Evolutionary conservation across 1,284 basidiomycete genomes (phyloP).

Genomic region (Mycosarcoma maydis): DNA sequence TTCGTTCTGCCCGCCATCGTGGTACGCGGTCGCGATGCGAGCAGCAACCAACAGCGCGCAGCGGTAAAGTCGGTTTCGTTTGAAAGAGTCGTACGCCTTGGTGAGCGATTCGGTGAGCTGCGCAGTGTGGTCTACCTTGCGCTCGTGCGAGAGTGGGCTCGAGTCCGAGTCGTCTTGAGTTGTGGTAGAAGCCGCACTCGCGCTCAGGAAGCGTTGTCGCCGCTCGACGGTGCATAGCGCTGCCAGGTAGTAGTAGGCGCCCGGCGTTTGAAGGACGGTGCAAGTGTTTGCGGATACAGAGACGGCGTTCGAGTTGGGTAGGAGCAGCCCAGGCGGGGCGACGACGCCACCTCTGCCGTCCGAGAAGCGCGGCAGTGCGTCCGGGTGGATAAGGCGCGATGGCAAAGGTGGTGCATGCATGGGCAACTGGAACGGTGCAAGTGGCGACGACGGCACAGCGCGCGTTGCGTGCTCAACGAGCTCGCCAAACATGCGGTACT

Average conservation of each 20-base stretch:
- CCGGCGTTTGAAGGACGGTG: slow-evolving; percentile 27
- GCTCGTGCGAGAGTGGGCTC: slow-evolving; percentile 48
- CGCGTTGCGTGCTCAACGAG: slow-evolving; percentile 47
- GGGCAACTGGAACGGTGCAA: slow-evolving; percentile 39
- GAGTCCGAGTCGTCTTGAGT: slow-evolving; percentile 14
- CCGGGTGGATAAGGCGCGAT: slow-evolving; percentile 40
- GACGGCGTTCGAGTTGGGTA: slow-evolving; percentile 44
- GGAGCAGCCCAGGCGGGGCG: slow-evolving; percentile 29
- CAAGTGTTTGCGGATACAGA: slow-evolving; percentile 18
- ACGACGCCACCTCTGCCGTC: slow-evolving; percentile 14
- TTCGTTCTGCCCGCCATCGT: slow-evolving; percentile 32
- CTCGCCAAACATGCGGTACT: slow-evolving; percentile 70
- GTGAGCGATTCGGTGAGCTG: slow-evolving; percentile 48
- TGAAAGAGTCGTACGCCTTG: slow-evolving; percentile 55
- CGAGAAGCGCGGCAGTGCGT: slow-evolving; percentile 21
- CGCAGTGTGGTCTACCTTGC: slow-evolving; percentile 51
- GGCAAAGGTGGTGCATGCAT: slow-evolving; percentile 50
- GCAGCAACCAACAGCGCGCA: slow-evolving; percentile 46
- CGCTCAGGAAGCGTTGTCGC: slow-evolving; percentile 26
- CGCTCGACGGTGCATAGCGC: slow-evolving; percentile 59
- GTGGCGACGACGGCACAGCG: slow-evolving; percentile 12
- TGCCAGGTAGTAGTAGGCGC: slow-evolving; percentile 54
- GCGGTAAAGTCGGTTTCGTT: slow-evolving; percentile 21
- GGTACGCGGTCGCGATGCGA: slow-evolving; percentile 49
- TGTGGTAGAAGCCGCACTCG: slow-evolving; percentile 3